Percentiles rank a stretch among this genome's conserved stretches.
Conservation (phyloP, 1,284 basidiomycete genomes). For the Afroboletus lepidellus region DNA sequence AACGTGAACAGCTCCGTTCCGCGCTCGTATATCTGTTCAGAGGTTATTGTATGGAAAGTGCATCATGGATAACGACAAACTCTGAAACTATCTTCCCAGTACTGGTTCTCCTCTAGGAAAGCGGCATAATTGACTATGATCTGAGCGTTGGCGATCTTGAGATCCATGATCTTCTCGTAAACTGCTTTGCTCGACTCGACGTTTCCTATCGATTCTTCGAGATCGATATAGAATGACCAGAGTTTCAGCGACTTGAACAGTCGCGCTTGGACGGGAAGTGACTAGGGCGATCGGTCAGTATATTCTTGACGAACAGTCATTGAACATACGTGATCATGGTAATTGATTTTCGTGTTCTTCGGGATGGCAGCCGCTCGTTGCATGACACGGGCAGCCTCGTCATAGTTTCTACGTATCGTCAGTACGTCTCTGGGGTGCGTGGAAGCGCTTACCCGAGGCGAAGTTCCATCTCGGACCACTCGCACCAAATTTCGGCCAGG, state of each 20-base stretch:
- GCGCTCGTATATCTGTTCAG: conserved; percentile 83
- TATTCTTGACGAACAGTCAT: not conserved
- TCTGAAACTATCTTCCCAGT: conserved; percentile 99
- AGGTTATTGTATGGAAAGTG: conserved; percentile 2
- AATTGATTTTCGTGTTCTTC: conserved; percentile 88
- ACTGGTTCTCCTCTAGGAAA: conserved; percentile 97
- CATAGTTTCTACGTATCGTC: conserved; percentile 73
- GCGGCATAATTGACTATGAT: conserved; percentile 96
- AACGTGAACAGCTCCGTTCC: conserved; percentile 98
- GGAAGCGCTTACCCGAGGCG: conserved; percentile 77
- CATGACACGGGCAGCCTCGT: conserved; percentile 93
- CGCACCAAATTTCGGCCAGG: conserved; percentile 97
- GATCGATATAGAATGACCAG: conserved; percentile 98
- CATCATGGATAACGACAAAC: conserved; percentile 47
- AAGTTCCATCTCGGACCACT: conserved; percentile 98
- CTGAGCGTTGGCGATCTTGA: conserved; percentile 98
- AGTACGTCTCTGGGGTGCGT: conserved; percentile 8
- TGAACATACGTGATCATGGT: conserved; percentile 86
- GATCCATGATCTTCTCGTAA: conserved; percentile 96
- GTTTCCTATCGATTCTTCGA: conserved; percentile 95
- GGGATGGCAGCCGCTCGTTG: conserved; percentile 91
- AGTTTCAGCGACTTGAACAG: conserved; percentile 98
- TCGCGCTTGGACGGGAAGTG: conserved; percentile 82
- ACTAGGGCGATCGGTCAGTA: conserved; percentile 41
- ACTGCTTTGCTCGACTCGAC: conserved; percentile 91